phyloP scores from a whole-genome alignment of 495 filamentous ascomycete species.

The Xylaria intraflava region DNA sequence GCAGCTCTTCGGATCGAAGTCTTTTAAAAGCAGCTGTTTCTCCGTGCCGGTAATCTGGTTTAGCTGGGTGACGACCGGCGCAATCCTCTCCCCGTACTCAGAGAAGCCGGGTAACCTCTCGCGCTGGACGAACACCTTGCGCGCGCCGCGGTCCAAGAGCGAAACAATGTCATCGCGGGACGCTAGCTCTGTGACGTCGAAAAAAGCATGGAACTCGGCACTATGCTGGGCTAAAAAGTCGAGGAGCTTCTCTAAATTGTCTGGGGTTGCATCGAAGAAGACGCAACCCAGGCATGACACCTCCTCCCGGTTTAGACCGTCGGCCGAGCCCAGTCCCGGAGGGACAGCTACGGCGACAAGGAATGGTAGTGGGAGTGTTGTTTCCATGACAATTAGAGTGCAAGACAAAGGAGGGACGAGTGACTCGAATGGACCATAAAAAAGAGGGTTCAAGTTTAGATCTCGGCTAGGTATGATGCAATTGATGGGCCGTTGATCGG shows the following conservation, averaged over 20 bases:
- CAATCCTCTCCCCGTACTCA: slow-evolving; percentile 39
- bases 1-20: slow-evolving; percentile 36
- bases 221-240: slow-evolving; percentile 63
- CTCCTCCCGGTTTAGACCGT: slow-evolving; percentile 58
- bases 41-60: slow-evolving; percentile 27
- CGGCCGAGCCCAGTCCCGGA: slow-evolving; percentile 40
- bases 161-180: slow-evolving; percentile 65
- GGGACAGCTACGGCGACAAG: slow-evolving; percentile 53
- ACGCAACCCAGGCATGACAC: slow-evolving; percentile 74
- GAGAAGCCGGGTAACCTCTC: slow-evolving; percentile 48
- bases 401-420: slow-evolving; percentile 4
- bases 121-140: slow-evolving; percentile 72
- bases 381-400: slow-evolving; percentile 39
- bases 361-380: slow-evolving; percentile 50
- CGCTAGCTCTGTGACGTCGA: slow-evolving; percentile 67
- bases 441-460: slow-evolving; percentile 9
- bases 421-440: slow-evolving; percentile 11
- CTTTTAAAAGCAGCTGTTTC: slow-evolving; percentile 37
- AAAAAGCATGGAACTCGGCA: slow-evolving; percentile 59
- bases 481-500: slow-evolving; percentile 2
- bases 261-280: slow-evolving; percentile 57
- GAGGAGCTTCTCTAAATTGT: slow-evolving; percentile 52
- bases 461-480: slow-evolving; percentile 7
- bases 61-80: slow-evolving; percentile 31
- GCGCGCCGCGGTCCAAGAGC: slow-evolving; percentile 80